Conservation (phyloP, 257 asterid species). For the Solanum commersonii region DNA sequence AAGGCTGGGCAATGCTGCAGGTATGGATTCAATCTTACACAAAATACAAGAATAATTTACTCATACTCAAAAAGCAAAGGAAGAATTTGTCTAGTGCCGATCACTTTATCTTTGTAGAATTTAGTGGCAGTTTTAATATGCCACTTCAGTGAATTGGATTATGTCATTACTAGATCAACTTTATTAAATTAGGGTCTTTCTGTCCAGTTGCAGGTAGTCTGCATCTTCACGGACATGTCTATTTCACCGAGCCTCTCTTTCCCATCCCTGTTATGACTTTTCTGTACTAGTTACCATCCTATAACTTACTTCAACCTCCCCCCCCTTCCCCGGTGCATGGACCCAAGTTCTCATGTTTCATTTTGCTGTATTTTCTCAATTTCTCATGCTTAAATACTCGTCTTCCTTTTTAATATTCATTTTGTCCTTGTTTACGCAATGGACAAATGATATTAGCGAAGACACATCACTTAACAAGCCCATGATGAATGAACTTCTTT, state of each 20-base stretch:
- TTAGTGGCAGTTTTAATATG: background rate
- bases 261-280: background rate
- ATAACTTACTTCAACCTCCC: background rate
- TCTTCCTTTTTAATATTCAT: background rate
- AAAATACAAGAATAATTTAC: background rate
- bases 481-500: background rate
- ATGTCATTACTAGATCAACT: background rate
- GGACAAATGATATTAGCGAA: background rate
- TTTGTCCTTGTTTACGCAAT: background rate
- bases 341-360: background rate
- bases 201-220: background rate
- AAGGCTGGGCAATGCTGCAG: constrained; percentile 86
- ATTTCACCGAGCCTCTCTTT: background rate
- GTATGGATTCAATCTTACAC: constrained; percentile 17
- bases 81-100: background rate
- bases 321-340: background rate
- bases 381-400: background rate
- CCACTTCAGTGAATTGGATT: background rate
- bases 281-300: background rate
- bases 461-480: background rate
- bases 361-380: background rate
- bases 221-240: background rate
- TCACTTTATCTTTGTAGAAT: background rate
- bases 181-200: background rate
- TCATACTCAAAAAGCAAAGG: background rate